phyloP scores from a whole-genome alignment of 1,284 basidiomycete genomes.

The Marasmius oreades region DNA sequence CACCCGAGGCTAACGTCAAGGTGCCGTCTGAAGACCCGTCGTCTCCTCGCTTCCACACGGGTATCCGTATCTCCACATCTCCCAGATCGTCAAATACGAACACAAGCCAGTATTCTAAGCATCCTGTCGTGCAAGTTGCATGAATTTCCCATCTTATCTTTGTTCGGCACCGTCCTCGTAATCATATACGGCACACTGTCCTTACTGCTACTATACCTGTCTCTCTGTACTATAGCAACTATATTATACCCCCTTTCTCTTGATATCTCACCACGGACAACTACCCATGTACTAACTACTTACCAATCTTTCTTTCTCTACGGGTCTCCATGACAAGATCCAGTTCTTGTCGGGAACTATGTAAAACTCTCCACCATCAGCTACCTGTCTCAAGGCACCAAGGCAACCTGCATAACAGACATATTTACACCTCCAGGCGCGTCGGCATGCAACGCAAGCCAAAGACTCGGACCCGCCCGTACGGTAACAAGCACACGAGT shows the following conservation, averaged over 20 bases:
- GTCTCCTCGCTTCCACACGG: slow-evolving; percentile 32
- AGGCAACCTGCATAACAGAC: background rate
- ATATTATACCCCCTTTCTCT: slow-evolving; percentile 19
- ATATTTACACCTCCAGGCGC: too few species aligned
- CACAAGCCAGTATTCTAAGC: slow-evolving; percentile 3
- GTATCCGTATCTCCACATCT: slow-evolving; percentile 40
- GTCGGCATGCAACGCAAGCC: too few species aligned
- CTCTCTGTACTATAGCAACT: slow-evolving; percentile 11
- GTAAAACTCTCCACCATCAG: background rate
- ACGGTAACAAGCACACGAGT: too few species aligned
- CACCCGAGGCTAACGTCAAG: slow-evolving; percentile 10
- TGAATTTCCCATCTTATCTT: slow-evolving; percentile 1
- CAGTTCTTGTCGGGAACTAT: too few species aligned
- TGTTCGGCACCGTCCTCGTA: background rate
- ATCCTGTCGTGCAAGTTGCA: slow-evolving; percentile 13
- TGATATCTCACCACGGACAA: slow-evolving; percentile 18
- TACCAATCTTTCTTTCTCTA: slow-evolving; percentile 14
- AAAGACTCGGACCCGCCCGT: too few species aligned
- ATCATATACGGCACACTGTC: slow-evolving; percentile 4
- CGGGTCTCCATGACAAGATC: slow-evolving; percentile 14
- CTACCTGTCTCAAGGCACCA: background rate
- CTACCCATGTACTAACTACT: slow-evolving; percentile 10
- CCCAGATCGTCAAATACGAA: slow-evolving; percentile 16
- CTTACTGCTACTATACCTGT: slow-evolving; percentile 17
- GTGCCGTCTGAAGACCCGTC: slow-evolving; percentile 28